A percentile compares a stretch with the other conserved stretches of the same genome.
Evolutionary conservation across 148 eudicot species (phyloP).

Genomic region (Camellia lanceoleosa): DNA sequence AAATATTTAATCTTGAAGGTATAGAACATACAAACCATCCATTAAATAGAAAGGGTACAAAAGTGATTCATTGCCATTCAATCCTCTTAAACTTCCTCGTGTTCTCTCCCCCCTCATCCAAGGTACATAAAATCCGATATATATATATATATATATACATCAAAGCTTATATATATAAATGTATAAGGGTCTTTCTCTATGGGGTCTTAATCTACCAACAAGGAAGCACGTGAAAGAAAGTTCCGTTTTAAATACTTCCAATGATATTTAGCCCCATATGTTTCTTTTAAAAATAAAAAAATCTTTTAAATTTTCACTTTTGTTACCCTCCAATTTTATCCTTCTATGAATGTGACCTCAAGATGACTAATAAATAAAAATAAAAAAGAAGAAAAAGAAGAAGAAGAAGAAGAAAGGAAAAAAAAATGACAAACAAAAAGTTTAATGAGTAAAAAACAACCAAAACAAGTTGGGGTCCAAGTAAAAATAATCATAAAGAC

Average conservation of each 20-base stretch:
- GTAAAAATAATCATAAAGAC: too few relatives aligned
- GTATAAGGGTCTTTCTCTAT: too few relatives aligned
- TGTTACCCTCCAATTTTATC: neutral
- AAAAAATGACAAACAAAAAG: neutral
- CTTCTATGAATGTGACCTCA: constrained; percentile 4
- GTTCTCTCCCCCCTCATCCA: neutral
- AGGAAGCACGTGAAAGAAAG: neutral
- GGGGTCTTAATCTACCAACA: constrained; percentile 10
- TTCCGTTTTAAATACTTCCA: neutral
- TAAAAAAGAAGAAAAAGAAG: neutral
- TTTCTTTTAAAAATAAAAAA: neutral
- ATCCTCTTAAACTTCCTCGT: neutral
- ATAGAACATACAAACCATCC: neutral
- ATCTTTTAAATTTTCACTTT: neutral
- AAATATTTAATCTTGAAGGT: neutral
- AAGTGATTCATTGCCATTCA: neutral
- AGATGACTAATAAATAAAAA: neutral
- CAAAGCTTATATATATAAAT: too few relatives aligned
- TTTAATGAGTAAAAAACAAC: neutral
- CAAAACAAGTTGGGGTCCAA: too few relatives aligned
- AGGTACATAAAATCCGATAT: too few relatives aligned
- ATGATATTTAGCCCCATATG: constrained; percentile 3
- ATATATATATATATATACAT: too few relatives aligned
- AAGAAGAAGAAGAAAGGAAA: neutral
- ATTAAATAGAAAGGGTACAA: neutral